These are phyloP conservation scores for Gamarada debralockiae DNA, from an alignment of 495 filamentous ascomycete species.

Conservation along the genomic window DNA sequence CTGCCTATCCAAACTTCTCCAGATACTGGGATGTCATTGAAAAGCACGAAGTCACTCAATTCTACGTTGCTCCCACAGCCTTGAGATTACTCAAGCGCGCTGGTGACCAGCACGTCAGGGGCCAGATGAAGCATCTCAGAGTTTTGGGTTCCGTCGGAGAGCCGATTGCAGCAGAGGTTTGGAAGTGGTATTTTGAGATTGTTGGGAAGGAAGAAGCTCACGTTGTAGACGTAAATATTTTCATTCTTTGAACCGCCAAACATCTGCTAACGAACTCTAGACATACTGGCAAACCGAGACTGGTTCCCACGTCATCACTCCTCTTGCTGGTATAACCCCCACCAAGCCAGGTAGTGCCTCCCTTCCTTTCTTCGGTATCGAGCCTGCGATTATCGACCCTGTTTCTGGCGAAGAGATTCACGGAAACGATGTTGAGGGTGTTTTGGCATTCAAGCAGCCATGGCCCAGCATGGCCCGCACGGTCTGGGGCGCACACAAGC, in stretches of 20 bases:
- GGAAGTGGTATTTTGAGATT: constrained; percentile 99
- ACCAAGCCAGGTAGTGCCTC: constrained; percentile 77
- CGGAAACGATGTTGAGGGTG: constrained; percentile 97
- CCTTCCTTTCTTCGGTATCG: constrained; percentile 94
- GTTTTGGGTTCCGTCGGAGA: constrained; percentile 96
- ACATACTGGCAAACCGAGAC: constrained; percentile 99
- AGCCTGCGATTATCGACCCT: constrained; percentile 96
- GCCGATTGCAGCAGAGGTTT: constrained; percentile 96
- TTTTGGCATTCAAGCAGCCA: constrained; percentile 94
- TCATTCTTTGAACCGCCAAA: not conserved
- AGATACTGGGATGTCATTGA: constrained; percentile 98
- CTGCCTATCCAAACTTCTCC: constrained; percentile 95
- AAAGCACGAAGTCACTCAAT: constrained; percentile 92
- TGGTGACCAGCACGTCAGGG: constrained; percentile 85
- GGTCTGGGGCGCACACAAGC: constrained; percentile 96
- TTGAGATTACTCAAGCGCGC: constrained; percentile 91
- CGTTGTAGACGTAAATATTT: constrained; percentile 79
- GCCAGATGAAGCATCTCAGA: constrained; percentile 83
- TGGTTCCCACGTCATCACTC: constrained; percentile 86
- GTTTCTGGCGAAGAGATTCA: constrained; percentile 90
- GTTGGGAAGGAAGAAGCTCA: constrained; percentile 94
- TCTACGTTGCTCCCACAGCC: constrained; percentile 97
- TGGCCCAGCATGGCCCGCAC: constrained; percentile 99
- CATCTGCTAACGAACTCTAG: constrained; percentile 39
- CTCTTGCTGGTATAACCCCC: constrained; percentile 70